Base-by-base conservation (phyloP, 2,329 filamentous ascomycete genomes). In the Beauveria sp. region DNA sequence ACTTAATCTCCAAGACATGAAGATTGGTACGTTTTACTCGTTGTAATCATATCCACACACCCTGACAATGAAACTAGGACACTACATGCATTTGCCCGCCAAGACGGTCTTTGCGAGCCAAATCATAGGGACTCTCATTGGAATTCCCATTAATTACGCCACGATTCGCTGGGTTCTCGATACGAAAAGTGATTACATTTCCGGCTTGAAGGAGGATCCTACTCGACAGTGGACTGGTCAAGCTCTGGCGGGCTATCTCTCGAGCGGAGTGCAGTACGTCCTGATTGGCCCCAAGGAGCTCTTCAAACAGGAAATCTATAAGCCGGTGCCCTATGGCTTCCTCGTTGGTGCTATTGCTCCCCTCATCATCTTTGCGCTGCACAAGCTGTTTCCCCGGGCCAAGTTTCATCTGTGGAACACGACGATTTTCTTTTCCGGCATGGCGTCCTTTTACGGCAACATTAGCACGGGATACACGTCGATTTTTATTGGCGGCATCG, bases 201-300 rank as follows among this genome's bases (percentile, higher is more conserved):
- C 78, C 0, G 83, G 83, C 24, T 68, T 67, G 5, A 72, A 77
- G 57, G 72, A 72, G 0, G 84, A 87, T 63, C 82, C 83, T 0
- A 76, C 83, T 0, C 78, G 83, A 62, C 83, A 87, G 66, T 87
- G 84, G 84, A 86, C 84, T 0, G 84, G 80, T 0, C 84, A 87
- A 66, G 69, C 67, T 1, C 72, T 87, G 1, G 76, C 79, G 0
- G 73, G 71, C 2, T 80, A 77, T 24, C 76, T 86, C 56, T 85
- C 81, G 0, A 77, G 80, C 49, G 82, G 80, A 2, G 80, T 85
- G 2, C 83, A 86, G 68, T 87, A 86, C 64, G 84, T 85, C 2
- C 73, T 87, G 10, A 77, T 87, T 38, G 77, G 80, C 0, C 81
- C 81, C 0, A 74, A 70, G 26, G 74, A 78, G 7, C 75, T 84